Conservation (phyloP, 2,329 filamentous ascomycete genomes). For the Scedosporium aurantiacum region DNA sequence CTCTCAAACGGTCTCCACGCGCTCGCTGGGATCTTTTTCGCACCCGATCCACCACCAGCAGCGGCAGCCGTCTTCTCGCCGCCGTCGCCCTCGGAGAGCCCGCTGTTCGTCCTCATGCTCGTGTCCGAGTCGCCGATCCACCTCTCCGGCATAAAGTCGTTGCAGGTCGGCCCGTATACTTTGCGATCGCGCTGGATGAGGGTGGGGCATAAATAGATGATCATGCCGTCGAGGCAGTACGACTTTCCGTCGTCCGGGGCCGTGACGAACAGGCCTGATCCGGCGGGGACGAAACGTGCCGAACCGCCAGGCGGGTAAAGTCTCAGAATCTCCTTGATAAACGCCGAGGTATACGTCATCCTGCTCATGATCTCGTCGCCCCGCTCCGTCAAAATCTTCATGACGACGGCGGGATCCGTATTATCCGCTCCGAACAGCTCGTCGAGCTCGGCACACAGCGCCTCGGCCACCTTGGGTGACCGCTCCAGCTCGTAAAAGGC, state of each 20-base stretch:
- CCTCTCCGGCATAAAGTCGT: conserved; percentile 28
- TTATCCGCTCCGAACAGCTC: conserved; percentile 21
- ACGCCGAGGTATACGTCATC: conserved; percentile 24
- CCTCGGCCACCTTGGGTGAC: conserved; percentile 16
- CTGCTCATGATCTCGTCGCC: conserved; percentile 19
- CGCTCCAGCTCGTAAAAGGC: conserved; percentile 24
- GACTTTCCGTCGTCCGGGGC: conserved; percentile 17
- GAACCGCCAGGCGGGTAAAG: conserved; percentile 23
- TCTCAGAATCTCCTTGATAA: conserved; percentile 26
- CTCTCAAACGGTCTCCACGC: conserved; percentile 43
- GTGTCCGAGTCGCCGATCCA: conserved; percentile 16
- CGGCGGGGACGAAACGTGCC: conserved; percentile 16
- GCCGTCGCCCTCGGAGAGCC: neutral
- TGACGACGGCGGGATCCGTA: conserved; percentile 10
- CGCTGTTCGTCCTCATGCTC: neutral
- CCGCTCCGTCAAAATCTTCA: conserved; percentile 6
- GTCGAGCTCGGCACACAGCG: conserved; percentile 24
- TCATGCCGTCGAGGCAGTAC: conserved; percentile 20
- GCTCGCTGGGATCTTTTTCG: conserved; percentile 13
- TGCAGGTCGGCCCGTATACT: conserved; percentile 22
- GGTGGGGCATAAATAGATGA: conserved; percentile 23
- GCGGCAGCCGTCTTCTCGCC: neutral
- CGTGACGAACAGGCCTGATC: conserved; percentile 18
- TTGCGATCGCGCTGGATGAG: conserved; percentile 23
- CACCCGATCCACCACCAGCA: neutral